These are phyloP conservation scores for Paraurostyla sp. DNA, from an alignment of 73 alveolate genomes.

Conservation along the genomic window DNA sequence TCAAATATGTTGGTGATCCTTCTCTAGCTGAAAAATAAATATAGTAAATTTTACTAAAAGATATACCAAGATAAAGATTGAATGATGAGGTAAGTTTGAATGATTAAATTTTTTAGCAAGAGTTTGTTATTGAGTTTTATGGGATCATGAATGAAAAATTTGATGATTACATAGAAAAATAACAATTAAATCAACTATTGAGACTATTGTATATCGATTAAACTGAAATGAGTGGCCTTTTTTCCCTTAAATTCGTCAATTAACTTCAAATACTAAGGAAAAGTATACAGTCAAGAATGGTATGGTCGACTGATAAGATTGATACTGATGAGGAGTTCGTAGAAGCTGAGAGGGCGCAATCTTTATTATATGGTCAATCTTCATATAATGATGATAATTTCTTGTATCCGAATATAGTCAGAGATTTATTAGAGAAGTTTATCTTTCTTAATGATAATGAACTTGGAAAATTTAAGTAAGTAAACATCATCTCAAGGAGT, in stretches of 20 bases:
- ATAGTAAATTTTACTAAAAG: not conserved
- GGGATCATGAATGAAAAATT: not conserved
- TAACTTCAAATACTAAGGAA: not conserved
- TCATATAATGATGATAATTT: not conserved
- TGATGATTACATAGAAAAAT: constrained; percentile 8
- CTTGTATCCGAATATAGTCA: not conserved
- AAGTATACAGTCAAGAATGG: not conserved
- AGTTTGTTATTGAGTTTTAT: not conserved
- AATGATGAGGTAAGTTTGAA: not conserved
- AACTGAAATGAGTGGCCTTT: not conserved
- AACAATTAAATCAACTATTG: not conserved
- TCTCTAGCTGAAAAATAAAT: not conserved
- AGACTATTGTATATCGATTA: not conserved
- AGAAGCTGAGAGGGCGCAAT: not conserved
- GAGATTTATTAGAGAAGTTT: not conserved
- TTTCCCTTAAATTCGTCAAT: not conserved
- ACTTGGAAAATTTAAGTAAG: not conserved
- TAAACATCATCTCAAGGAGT: not conserved
- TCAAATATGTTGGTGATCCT: constrained; percentile 8
- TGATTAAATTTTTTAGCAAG: not conserved
- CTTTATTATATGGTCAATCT: not conserved
- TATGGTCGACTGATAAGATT: not conserved
- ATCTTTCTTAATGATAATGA: constrained; percentile 26
- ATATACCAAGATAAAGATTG: not conserved
- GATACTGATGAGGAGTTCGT: constrained; percentile 34